Evolutionary conservation across 2,329 filamentous ascomycete species (phyloP), one percentile per base, ranked within the genome.

Genomic region (Aphanoascus verrucosus): DNA sequence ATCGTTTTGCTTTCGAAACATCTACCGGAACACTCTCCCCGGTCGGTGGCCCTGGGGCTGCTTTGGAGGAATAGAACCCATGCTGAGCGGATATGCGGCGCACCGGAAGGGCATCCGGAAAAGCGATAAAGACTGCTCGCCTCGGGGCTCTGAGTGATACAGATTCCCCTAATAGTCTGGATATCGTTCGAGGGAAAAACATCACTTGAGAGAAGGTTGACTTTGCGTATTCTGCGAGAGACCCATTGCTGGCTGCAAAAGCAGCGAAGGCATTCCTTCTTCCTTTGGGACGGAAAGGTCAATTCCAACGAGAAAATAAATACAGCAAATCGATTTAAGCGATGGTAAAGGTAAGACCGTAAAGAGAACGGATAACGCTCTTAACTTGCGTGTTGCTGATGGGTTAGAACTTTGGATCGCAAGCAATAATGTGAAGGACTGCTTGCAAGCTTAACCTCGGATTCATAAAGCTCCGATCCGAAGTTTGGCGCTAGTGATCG

Each of bases 1-100:
- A 66, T 58, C 75, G 73, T 62, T 74, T 75, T 61, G 71, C 64
- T 15, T 68, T 66, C 43, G 50, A 52, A 15, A 52, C 42, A 35
- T 52, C 50, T 46, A 52, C 32, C 32, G 49, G 6, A 28, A 45
- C 41, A 38, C 38, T 52, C 41, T 46, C 41, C 17, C n/a, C 15
- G 8, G 12, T 17, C 19, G 50, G 17, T 38, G 50, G 50, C 17
- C 38, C 42, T 5, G 32, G n/a, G 7, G 8, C 17, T 7, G 51
- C 17, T 17, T 49, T 53, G 20, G 44, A 42, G 19, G 51, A 47
- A 28, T 53, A 48, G 15, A 42, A 42, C 9, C 43, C 28, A 43
- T 28, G 12, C 14, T 40, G 50, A 3, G 12, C 1, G 3, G 32
- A 6, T 14, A 41, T 31, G 12, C 19, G 12, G n/a, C 11, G 17